Conservation (phyloP, 2,329 filamentous ascomycete species). For the Phyllosticta citrichinensis region DNA sequence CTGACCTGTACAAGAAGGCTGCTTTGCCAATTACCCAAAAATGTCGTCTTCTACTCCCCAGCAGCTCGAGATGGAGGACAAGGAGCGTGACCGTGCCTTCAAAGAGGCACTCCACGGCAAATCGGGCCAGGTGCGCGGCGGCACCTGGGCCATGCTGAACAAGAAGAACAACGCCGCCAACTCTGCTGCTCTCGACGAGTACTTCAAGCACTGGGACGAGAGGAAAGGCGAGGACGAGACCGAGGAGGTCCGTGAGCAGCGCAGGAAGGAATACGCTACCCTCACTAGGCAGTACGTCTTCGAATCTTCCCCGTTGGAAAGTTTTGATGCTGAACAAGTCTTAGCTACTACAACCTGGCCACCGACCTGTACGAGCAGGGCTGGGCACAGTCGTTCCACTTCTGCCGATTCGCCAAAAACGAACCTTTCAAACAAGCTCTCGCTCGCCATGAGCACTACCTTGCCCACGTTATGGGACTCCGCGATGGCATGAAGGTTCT, state of each 20-base stretch:
- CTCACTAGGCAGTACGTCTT: constrained; percentile 77
- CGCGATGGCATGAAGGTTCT: constrained; percentile 80
- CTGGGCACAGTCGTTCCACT: constrained; percentile 95
- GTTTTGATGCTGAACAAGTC: constrained; percentile 22
- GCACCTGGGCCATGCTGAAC: constrained; percentile 68
- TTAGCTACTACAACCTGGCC: constrained; percentile 90
- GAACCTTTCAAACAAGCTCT: constrained; percentile 88
- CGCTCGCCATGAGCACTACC: constrained; percentile 94
- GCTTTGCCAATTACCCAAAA: neutral
- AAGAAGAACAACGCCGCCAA: constrained; percentile 71
- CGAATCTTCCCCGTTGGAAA: neutral
- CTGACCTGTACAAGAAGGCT: neutral
- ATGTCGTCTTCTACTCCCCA: neutral
- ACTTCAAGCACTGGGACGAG: constrained; percentile 96
- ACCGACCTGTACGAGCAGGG: constrained; percentile 95
- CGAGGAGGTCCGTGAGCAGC: constrained; percentile 66
- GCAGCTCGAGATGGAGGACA: constrained; percentile 68
- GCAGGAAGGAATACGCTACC: constrained; percentile 82
- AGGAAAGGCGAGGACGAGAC: constrained; percentile 73
- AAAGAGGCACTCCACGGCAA: constrained; percentile 77
- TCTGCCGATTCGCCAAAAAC: constrained; percentile 81
- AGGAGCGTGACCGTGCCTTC: constrained; percentile 78
- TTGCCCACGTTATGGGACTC: constrained; percentile 80
- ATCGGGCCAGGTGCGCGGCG: constrained; percentile 59
- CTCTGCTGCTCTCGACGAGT: constrained; percentile 75